Conservation (phyloP, 768 basidiomycete genomes). For the Mycena rosella region DNA sequence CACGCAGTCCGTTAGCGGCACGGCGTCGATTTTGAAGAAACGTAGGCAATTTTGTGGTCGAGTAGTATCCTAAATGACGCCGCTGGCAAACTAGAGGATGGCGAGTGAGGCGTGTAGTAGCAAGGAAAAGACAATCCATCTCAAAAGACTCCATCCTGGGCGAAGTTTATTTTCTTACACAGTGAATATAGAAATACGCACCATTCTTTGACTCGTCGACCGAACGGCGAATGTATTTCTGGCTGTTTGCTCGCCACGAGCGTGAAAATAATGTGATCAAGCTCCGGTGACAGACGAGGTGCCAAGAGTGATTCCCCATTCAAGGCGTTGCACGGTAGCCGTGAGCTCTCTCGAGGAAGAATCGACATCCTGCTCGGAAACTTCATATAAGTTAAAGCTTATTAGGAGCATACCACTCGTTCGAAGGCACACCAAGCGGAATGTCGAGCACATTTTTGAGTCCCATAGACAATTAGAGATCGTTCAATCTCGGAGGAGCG, state of each 20-base stretch:
- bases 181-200: not conserved
- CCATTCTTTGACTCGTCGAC: slow-evolving; percentile 13
- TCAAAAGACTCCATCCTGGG: slow-evolving; percentile 5
- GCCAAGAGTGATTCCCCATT: too few relatives aligned
- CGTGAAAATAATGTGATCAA: too few relatives aligned
- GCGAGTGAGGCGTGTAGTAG: not conserved
- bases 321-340: too few relatives aligned
- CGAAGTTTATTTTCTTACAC: not conserved
- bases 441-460: too few relatives aligned
- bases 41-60: not conserved
- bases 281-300: too few relatives aligned
- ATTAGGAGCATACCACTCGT: too few relatives aligned
- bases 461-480: too few relatives aligned
- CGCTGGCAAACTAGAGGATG: slow-evolving; percentile 1
- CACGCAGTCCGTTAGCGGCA: slow-evolving; percentile 10
- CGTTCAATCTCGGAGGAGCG: too few relatives aligned
- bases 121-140: slow-evolving; percentile 16
- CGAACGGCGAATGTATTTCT: slow-evolving; percentile 3
- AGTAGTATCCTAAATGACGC: not conserved
- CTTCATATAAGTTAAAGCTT: too few relatives aligned
- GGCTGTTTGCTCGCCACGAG: slow-evolving; percentile 5
- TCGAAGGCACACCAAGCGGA: too few relatives aligned
- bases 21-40: not conserved
- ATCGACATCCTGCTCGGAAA: too few relatives aligned
- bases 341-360: too few relatives aligned